Evolutionary conservation across 257 asterid genomes (phyloP).

Genomic region (Euphrasia confusa): DNA sequence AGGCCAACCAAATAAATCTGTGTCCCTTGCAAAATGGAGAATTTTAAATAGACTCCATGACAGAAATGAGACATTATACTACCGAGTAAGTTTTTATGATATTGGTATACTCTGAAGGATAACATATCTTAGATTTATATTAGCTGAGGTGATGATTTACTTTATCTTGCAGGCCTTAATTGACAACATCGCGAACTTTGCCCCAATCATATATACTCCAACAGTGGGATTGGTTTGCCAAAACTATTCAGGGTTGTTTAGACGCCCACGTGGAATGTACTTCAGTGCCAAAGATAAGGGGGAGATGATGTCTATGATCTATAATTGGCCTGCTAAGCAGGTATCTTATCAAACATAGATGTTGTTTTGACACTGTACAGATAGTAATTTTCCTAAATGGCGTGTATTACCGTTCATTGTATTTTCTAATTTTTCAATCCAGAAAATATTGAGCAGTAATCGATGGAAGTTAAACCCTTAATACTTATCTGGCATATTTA

Average conservation of each 20-base stretch:
- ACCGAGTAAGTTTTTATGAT: constrained; percentile 57
- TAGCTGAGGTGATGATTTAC: neutral
- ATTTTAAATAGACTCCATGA: constrained; percentile 94
- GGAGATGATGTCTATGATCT: constrained; percentile 99
- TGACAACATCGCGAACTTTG: constrained; percentile 83
- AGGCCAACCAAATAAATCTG: constrained; percentile 57
- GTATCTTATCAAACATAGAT: constrained; percentile 37
- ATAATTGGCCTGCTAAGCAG: constrained; percentile 90
- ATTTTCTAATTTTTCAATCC: constrained; percentile 7
- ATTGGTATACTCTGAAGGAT: neutral
- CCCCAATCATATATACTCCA: constrained; percentile 95
- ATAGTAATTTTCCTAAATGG: neutral
- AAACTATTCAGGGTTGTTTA: constrained; percentile 92
- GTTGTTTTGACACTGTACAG: neutral
- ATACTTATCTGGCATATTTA: neutral
- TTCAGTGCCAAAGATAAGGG: constrained; percentile 99
- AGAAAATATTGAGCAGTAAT: constrained; percentile 6
- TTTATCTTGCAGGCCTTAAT: constrained; percentile 65
- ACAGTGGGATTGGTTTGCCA: constrained; percentile 99
- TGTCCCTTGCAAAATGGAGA: constrained; percentile 94
- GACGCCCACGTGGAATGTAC: constrained; percentile 99
- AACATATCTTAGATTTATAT: neutral
- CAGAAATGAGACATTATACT: constrained; percentile 95
- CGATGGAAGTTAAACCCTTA: neutral
- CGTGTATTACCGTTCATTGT: constrained; percentile 5